Evolutionary conservation across 2,329 filamentous ascomycete species (phyloP), one percentile per base, ranked within the genome.

Genomic region (Cordyceps farinosa): DNA sequence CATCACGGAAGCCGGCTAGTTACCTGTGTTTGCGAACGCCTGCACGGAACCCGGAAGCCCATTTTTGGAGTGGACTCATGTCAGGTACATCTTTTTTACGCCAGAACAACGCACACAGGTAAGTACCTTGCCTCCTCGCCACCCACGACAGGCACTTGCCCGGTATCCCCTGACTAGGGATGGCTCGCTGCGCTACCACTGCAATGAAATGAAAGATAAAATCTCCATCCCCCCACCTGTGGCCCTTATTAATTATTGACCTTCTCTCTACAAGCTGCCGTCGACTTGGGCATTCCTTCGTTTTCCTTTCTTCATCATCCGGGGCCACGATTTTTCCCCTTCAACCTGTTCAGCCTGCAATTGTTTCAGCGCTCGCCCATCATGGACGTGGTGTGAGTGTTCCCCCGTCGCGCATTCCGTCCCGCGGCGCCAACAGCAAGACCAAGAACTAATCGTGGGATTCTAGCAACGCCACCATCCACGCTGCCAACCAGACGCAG

Each of bases 381-480:
- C 66, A 78, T 78, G 74, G 75, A 76, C 52, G 66, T 73, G 66
- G 68, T 68, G 73, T 71, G 67, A 71, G 71, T 73, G 58, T 40
- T 40, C 40, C 50, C 17, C 40, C 40, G 52, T 56, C 51, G 30
- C 51, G 32, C 11, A 45, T 15, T 42, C 22, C 15, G 10, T 42
- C 22, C 17, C 56, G 36, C 22, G 30, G 10, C 13, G 40, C 29
- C 3, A 29, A 5, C n/a, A 40, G 17, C 48, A 53, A 1, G 32
- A 53, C 32, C 32, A 15, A 42, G 17, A 30, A 38, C 53, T 61
- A 55, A 57, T 10, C 32, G 38, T 57, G 50, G 17, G 61, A 42
- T 62, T 69, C 65, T 67, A 84, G 82, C 65, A 86, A 85, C 74
- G 76, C 81, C 69, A 86, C 83, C 64, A 69, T 74, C 64, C 73